Percentiles rank a stretch among this genome's conserved stretches.
These are phyloP conservation scores for Cordyceps militaris DNA, from an alignment of 2,329 filamentous ascomycete species.

Conservation along the genomic window DNA sequence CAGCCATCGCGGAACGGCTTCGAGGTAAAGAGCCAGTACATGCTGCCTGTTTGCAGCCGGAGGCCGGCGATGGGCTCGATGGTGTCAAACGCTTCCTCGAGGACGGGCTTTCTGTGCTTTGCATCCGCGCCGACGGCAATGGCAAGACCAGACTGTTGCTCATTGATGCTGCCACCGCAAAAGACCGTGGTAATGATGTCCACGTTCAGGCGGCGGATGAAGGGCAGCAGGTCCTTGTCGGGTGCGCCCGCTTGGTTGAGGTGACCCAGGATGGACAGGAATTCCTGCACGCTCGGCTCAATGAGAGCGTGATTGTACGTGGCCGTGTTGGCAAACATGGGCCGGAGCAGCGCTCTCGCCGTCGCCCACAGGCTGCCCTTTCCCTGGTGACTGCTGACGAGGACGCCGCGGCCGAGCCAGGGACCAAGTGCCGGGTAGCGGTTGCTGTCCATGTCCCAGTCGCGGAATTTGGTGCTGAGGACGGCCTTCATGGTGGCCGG, in stretches of 20 bases:
- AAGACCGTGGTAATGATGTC: not conserved
- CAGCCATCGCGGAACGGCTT: not conserved
- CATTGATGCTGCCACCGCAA: not conserved
- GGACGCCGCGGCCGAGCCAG: slow-evolving; percentile 2
- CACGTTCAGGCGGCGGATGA: slow-evolving; percentile 4
- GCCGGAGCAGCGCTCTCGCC: not conserved
- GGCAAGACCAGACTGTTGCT: not conserved
- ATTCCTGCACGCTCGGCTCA: not conserved
- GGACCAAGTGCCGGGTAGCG: slow-evolving; percentile 6
- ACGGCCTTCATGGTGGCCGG: not conserved
- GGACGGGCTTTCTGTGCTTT: not conserved
- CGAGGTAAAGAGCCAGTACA: slow-evolving; percentile 6
- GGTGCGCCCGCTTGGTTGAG: not conserved
- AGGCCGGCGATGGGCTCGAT: not conserved
- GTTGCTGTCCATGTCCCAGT: slow-evolving; percentile 8
- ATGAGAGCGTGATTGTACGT: not conserved
- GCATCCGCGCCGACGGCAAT: not conserved
- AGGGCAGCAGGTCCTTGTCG: not conserved
- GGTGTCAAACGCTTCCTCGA: not conserved
- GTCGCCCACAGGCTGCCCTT: not conserved
- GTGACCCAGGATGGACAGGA: not conserved
- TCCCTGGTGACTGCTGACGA: slow-evolving; percentile 6
- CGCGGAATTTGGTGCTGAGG: not conserved
- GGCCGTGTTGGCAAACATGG: not conserved
- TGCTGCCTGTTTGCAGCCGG: not conserved